These are phyloP conservation scores for Oldenlandia corymbosa DNA, from an alignment of 257 asterid genomes.

Conservation along the genomic window DNA sequence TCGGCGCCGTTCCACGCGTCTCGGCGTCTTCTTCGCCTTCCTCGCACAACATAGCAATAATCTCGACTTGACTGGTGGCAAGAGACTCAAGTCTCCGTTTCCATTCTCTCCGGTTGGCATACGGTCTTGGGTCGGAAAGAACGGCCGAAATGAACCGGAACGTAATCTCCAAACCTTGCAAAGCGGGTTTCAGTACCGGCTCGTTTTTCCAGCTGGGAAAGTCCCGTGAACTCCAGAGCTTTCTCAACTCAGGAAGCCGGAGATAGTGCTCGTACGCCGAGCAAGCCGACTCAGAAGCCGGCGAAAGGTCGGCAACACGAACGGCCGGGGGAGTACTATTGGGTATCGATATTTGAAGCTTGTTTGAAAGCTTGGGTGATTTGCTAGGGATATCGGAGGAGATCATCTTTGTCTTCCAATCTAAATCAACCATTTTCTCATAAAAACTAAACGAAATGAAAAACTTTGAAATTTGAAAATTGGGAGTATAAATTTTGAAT, in stretches of 20 bases:
- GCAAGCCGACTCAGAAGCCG: constrained; percentile 75
- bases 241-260: constrained; percentile 65
- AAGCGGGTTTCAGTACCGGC: constrained; percentile 57
- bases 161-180: constrained; percentile 60
- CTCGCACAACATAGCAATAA: constrained; percentile 56
- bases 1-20: constrained; percentile 59
- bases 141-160: constrained; percentile 74
- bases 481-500: not conserved
- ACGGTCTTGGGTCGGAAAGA: constrained; percentile 63
- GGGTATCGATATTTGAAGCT: constrained; percentile 64
- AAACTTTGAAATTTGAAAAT: not conserved
- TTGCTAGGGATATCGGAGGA: constrained; percentile 49
- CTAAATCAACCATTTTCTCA: constrained; percentile 71
- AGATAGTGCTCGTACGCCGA: constrained; percentile 68
- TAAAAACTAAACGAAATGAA: not conserved
- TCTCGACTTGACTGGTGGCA: constrained; percentile 52
- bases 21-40: constrained; percentile 53
- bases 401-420: constrained; percentile 67
- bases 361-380: constrained; percentile 58
- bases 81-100: constrained; percentile 58
- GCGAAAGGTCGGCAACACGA: constrained; percentile 38
- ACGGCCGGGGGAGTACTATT: constrained; percentile 20
- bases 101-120: constrained; percentile 72
- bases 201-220: constrained; percentile 73
- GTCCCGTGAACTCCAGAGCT: constrained; percentile 47